Conservation (phyloP, 345 rosid genomes). For the Cardiospermum halicacabum region DNA sequence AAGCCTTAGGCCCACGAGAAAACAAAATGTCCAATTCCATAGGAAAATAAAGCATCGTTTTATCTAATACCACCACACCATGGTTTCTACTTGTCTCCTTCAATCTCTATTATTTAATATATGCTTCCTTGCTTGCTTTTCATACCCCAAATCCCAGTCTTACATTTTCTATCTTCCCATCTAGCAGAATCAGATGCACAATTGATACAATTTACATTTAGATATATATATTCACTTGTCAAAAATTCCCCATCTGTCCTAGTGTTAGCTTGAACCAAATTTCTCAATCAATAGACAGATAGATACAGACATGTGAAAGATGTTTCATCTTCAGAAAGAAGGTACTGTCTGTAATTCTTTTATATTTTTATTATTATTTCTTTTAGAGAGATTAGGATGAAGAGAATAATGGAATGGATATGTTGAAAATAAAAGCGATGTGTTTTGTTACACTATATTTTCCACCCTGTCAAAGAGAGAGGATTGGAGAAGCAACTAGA, state of each 20-base stretch:
- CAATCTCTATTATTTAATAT: slow-evolving; percentile 5
- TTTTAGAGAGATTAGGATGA: too few relatives aligned
- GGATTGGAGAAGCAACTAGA: slow-evolving; percentile 32
- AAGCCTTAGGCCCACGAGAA: slow-evolving; percentile 15
- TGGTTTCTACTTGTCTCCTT: slow-evolving; percentile 13
- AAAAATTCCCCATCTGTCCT: slow-evolving; percentile 3
- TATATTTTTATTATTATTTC: too few relatives aligned
- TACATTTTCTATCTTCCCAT: not conserved
- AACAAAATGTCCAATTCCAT: slow-evolving; percentile 19
- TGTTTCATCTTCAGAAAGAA: too few relatives aligned
- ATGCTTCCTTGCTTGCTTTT: slow-evolving; percentile 10
- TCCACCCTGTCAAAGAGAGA: slow-evolving; percentile 36
- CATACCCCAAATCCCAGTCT: slow-evolving; percentile 13
- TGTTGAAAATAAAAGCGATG: too few relatives aligned
- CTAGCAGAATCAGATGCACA: slow-evolving; percentile 11
- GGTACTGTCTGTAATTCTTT: too few relatives aligned
- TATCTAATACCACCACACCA: slow-evolving; percentile 25
- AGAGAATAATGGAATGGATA: too few relatives aligned
- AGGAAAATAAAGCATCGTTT: too few relatives aligned
- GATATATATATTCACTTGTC: not conserved
- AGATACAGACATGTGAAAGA: too few relatives aligned
- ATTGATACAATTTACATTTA: too few relatives aligned
- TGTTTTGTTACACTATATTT: not conserved
- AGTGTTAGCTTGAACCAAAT: too few relatives aligned
- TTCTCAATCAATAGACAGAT: too few relatives aligned